phyloP scores from a whole-genome alignment of 192 early-diverging fungal genomes.

The Rhizoclosmatium sp. region DNA sequence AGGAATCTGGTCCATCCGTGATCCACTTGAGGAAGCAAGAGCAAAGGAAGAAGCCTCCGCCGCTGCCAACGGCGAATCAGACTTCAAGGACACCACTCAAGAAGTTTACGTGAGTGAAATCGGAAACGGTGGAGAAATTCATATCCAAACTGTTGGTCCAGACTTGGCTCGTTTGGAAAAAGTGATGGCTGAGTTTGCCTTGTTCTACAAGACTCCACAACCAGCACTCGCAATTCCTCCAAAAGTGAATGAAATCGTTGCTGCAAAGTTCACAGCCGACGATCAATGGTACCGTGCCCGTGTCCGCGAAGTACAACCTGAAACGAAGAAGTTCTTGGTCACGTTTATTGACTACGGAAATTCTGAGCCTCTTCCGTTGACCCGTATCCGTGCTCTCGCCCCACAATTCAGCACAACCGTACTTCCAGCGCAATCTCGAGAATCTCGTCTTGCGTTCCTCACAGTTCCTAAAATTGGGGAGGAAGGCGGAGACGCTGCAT shows the following conservation, averaged over 20 bases:
- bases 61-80: slow-evolving; percentile 37
- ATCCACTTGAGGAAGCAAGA: slow-evolving; percentile 55
- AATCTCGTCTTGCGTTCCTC: slow-evolving; percentile 86
- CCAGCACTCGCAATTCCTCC: slow-evolving; percentile 53
- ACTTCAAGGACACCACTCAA: slow-evolving; percentile 40
- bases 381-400: slow-evolving; percentile 80
- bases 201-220: slow-evolving; percentile 58
- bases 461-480: slow-evolving; percentile 64
- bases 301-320: slow-evolving; percentile 69
- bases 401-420: slow-evolving; percentile 60
- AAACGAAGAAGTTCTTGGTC: slow-evolving; percentile 71
- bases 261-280: slow-evolving; percentile 89
- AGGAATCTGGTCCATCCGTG: slow-evolving; percentile 77
- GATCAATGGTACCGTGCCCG: slow-evolving; percentile 91
- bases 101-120: slow-evolving; percentile 62
- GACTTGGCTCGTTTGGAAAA: slow-evolving; percentile 69
- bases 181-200: slow-evolving; percentile 83
- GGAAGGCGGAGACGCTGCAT: slow-evolving; percentile 83
- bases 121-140: slow-evolving; percentile 53
- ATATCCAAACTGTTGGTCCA: slow-evolving; percentile 79
- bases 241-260: slow-evolving; percentile 72
- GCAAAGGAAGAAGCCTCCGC: slow-evolving; percentile 53
- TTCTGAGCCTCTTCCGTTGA: slow-evolving; percentile 76
- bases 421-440: slow-evolving; percentile 78
- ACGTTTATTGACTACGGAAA: slow-evolving; percentile 97